Percentiles rank a stretch among this genome's conserved stretches.
Evolutionary conservation across 768 basidiomycete species (phyloP).

Genomic region (Suillus weaverae): DNA sequence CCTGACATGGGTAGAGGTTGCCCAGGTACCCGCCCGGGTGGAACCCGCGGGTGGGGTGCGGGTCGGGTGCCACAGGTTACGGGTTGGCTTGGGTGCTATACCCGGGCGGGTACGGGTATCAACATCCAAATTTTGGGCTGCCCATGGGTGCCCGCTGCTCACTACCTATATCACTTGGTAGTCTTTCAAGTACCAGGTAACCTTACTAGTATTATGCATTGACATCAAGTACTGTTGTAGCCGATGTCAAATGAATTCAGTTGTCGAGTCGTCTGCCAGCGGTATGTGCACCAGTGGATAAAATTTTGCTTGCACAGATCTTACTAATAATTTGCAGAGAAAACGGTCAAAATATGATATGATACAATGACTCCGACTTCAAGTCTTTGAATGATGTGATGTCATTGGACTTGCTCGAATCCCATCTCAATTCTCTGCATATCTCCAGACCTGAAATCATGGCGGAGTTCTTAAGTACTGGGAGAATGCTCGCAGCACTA

Average conservation of each 20-base stretch:
- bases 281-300: no score
- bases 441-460: no score
- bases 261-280: no score
- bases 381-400: not conserved
- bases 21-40: not conserved
- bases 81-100: no score
- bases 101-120: no score
- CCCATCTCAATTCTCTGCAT: no score
- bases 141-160: no score
- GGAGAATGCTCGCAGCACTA: constrained; percentile 6
- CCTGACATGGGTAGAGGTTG: not conserved
- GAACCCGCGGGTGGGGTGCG: not conserved
- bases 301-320: no score
- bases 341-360: not conserved
- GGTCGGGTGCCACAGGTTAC: not conserved
- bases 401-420: not conserved
- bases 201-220: not conserved
- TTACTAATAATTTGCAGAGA: not conserved
- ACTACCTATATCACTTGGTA: no score
- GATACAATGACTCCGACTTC: not conserved
- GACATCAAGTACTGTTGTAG: not conserved
- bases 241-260: not conserved
- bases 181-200: not conserved
- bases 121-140: no score
- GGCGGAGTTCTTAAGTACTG: constrained; percentile 18